Evolutionary conservation across 1,284 basidiomycete species (phyloP), one percentile per base, ranked within the genome.

Genomic region (Pseudozyma tsukubaensis): DNA sequence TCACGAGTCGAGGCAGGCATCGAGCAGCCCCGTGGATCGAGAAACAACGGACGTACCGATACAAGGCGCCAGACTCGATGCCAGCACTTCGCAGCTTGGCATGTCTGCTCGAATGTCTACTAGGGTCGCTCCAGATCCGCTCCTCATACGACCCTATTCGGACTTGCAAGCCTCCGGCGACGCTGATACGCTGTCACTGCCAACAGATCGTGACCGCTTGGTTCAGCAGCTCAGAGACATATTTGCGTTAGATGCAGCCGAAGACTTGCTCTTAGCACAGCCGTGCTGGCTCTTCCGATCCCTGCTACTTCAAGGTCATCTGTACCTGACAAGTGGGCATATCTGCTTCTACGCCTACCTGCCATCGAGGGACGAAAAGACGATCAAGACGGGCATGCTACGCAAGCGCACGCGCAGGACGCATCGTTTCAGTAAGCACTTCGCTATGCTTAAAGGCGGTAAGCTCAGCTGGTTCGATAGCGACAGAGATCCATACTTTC

Each of bases 261-360:
- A 80, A 45, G 58, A 50, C 5, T 37, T 80, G 21, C 45, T 70
- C 7, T 53, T 76, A 6, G 62, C 67, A 4, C 74, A 77, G 37
- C 65, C 69, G 3, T 81, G 71, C 44, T 83, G 72, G 81, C 71
- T 77, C 18, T 86, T 85, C 63, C 81, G 85, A 44, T 80, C 81
- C 10, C 71, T 86, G 7, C 78, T 98, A 78, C 88, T 99, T 19
- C 94, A 98, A 86, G 95, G 95, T 16, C 97, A 96, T 84, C 92
- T 98, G 89, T 99, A 96, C 84, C 87, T 98, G 47, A 97, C 96
- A 1, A 92, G 92, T 73, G 90, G 91, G 4, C 92, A 96, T 81
- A 85, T 98, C 29, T 97, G 95, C 86, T 99, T 98, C 87, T 98
- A 97, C 84, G 96, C 96, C 0, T 94, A 96, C 83, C 91, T 99